Evolutionary conservation across 2,329 filamentous ascomycete species (phyloP).

Genomic region (Pleurostoma richardsiae): DNA sequence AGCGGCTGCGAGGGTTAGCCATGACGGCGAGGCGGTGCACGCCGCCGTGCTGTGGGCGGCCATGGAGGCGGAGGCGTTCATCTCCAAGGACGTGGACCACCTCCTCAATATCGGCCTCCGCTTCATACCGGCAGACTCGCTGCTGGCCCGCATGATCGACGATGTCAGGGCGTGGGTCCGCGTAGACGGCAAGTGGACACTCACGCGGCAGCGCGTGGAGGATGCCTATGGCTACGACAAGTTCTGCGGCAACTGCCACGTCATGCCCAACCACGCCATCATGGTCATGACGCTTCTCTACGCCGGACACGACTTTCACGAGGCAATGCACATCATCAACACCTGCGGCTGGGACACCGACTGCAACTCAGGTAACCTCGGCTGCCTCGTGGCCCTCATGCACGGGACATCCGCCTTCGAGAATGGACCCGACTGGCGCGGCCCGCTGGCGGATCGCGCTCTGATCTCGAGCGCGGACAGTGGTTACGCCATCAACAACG

Average conservation of each 20-base stretch:
- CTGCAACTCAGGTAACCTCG: slow-evolving; percentile 30
- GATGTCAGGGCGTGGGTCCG: slow-evolving; percentile 22
- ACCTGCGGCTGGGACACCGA: slow-evolving; percentile 31
- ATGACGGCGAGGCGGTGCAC: slow-evolving; percentile 29
- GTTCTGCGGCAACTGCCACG: slow-evolving; percentile 22
- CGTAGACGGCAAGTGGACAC: slow-evolving; percentile 22
- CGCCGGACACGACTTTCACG: slow-evolving; percentile 19
- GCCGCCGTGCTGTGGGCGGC: slow-evolving; percentile 31
- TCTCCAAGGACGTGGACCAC: slow-evolving; percentile 22
- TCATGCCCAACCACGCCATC: slow-evolving; percentile 26
- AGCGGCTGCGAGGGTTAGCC: slow-evolving; percentile 26
- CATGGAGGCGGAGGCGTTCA: slow-evolving; percentile 31
- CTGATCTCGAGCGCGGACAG: slow-evolving; percentile 28
- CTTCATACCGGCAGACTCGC: slow-evolving; percentile 19
- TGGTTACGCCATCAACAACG: slow-evolving; percentile 29
- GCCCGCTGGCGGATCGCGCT: slow-evolving; percentile 25
- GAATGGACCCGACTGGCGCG: slow-evolving; percentile 22
- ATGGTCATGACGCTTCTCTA: slow-evolving; percentile 26
- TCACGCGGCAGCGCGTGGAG: slow-evolving; percentile 26
- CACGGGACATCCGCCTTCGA: slow-evolving; percentile 22
- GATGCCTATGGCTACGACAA: slow-evolving; percentile 25
- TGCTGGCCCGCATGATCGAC: slow-evolving; percentile 18
- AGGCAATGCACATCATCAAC: slow-evolving; percentile 28
- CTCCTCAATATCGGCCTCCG: slow-evolving; percentile 23
- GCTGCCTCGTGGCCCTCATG: slow-evolving; percentile 27